These are phyloP conservation scores for Cytospora mali DNA, from an alignment of 2,329 filamentous ascomycete genomes.

Conservation along the genomic window DNA sequence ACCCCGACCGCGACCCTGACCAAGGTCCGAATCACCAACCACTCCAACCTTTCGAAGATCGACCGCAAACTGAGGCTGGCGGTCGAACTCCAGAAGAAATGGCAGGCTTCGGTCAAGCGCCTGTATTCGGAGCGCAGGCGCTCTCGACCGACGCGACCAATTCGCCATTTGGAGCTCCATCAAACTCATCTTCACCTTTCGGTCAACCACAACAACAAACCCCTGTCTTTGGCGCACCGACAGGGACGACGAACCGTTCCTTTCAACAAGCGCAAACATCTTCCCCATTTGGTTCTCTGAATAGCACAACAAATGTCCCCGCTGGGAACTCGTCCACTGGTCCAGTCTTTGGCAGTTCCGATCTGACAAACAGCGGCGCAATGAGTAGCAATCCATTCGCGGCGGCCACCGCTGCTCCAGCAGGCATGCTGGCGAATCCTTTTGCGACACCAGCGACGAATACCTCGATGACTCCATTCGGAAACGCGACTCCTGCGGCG, in stretches of 20 bases:
- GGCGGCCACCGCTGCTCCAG: constrained; percentile 7
- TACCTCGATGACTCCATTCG: constrained; percentile 17
- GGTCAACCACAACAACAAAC: constrained; percentile 16
- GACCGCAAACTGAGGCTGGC: constrained; percentile 16
- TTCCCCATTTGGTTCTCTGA: constrained; percentile 11
- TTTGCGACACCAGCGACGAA: constrained; percentile 27
- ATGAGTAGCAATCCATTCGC: constrained; percentile 26
- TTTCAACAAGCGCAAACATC: constrained; percentile 1
- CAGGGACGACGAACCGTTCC: neutral
- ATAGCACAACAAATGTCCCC: constrained; percentile 13
- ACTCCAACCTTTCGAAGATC: constrained; percentile 9
- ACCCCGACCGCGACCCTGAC: constrained; percentile 3
- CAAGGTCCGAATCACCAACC: constrained; percentile 6
- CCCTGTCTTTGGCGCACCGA: constrained; percentile 23
- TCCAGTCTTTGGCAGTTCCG: constrained; percentile 16
- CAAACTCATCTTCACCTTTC: constrained; percentile 23
- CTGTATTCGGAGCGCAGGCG: constrained; percentile 29
- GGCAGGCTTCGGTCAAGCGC: constrained; percentile 28
- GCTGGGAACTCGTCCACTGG: constrained; percentile 5
- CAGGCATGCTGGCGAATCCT: constrained; percentile 23
- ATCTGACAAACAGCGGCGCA: constrained; percentile 17
- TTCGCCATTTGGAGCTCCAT: constrained; percentile 28
- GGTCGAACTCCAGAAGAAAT: constrained; percentile 23
- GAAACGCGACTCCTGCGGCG: constrained; percentile 2
- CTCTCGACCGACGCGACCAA: constrained; percentile 26